Percentiles rank a stretch among this genome's conserved stretches.
Evolutionary conservation across 768 basidiomycete genomes (phyloP).

Genomic region (Rhizopogon vesiculosus): DNA sequence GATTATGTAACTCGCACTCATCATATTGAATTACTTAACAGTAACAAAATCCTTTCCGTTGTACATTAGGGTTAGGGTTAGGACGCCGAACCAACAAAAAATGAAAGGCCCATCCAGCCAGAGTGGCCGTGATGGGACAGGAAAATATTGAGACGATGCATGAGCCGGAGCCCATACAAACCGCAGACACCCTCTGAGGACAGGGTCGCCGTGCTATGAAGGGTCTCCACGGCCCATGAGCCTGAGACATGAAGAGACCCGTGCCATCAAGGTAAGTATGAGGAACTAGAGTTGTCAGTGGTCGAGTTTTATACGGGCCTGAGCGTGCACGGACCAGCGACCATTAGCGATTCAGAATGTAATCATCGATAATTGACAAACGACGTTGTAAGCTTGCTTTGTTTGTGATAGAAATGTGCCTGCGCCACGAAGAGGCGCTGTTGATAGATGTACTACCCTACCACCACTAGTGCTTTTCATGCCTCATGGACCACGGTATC

Average conservation of each 20-base stretch:
- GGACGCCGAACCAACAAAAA: constrained; percentile 8
- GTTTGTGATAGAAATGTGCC: no score
- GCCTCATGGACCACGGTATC: background rate
- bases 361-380: background rate
- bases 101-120: constrained; percentile 27
- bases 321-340: constrained; percentile 9
- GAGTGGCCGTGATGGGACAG: constrained; percentile 38
- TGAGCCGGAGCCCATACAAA: constrained; percentile 39
- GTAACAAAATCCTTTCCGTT: no score
- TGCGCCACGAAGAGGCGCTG: no score
- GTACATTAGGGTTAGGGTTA: constrained; percentile 26
- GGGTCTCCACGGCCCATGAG: constrained; percentile 49
- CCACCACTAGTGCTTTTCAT: no score
- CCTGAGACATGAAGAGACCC: constrained; percentile 44
- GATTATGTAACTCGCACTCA: no score
- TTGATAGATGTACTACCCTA: no score
- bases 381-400: background rate
- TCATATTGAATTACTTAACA: no score
- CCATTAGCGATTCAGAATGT: background rate
- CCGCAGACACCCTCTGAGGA: constrained; percentile 31
- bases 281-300: constrained; percentile 10
- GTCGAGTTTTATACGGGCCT: constrained; percentile 18
- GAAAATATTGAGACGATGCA: constrained; percentile 41
- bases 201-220: constrained; percentile 55
- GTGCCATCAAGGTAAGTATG: constrained; percentile 58